Evolutionary conservation across 176 grass and related monocot genomes (phyloP), one percentile per base, ranked within the genome.

Genomic region (Stipa capillata): DNA sequence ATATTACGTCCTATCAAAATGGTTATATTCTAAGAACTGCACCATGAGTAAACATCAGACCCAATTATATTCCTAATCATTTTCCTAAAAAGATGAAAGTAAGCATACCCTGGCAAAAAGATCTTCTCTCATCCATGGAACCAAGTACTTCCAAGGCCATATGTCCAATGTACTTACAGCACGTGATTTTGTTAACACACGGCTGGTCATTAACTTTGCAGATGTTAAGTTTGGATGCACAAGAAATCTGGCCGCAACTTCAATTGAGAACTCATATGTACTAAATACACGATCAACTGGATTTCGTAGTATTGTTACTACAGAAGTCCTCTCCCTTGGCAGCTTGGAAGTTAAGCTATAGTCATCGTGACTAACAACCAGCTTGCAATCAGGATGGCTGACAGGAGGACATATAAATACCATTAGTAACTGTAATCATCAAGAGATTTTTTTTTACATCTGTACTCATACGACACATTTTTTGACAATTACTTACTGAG

Each of bases 71-170:
- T 73, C 40, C 47, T 49, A 50, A 41, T 13, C 8, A 18, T 18
- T 74, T 75, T 60, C 41, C 12, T 51, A 61, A 16, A 47, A 73
- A 13, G 18, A 52, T 42, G n/a, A 66, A 74, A 52, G 24, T 29
- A 74, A 69, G n/a, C 60, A 82, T 95, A 99, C 92, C 90, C 92
- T 76, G 17, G 65, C 40, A 85, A 99, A 99, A 50, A 99, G 72
- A 82, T 99, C 97, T 58, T 99, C 78, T 83, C 97, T 89, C 86
- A 99, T 96, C 97, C 97, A 99, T 42, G 92, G 97, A 79, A 99
- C 97, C 78, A 99, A 91, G 85, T 96, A 93, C 72, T 99, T 99
- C 97, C 97, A 99, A 63, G 97, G 97, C 97, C 97, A 99, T 78
- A 96, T 93, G 63, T 99, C 97, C 76, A 99, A 84, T 61, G 92